Base-by-base conservation (phyloP, 2,329 filamentous ascomycete species). In the Parastagonospora avenae region DNA sequence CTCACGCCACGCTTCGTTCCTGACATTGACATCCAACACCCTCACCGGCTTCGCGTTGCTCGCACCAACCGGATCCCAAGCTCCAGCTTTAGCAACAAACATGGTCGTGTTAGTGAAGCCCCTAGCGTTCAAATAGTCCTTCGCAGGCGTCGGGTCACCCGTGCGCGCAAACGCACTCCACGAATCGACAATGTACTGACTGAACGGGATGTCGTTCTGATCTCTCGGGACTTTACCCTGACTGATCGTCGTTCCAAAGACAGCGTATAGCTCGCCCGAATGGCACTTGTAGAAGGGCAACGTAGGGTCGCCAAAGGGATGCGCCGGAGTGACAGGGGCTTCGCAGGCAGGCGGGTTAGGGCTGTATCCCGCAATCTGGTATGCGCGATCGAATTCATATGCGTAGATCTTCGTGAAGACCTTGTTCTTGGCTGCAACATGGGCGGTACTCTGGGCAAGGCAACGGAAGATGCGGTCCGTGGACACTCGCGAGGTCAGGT, bases 261-360 rank as follows among this genome's bases (percentile, higher is more conserved):
- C 64, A 29, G 62, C 64, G 35, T 61, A 66, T 8, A 71, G 46
- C 36, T 73, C 70, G 15, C 69, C 70, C 7, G 65, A 67, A 41
- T 73, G 70, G 38, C 64, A 62, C 27, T 55, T 62, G 33, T 59
- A 67, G 45, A 64, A 67, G 9, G 65, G 62, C 14, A 48, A 43
- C 8, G 27, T 42, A 1, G 67, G 48, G 38, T 73, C 63, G 8
- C 70, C 70, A 19, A 49, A 54, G 0, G 67, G 75, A 33, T 62
- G 51, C 2, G 31, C 46, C 2, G 61, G 24, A 4, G 63, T 60
- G 11, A 33, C 40, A 1, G 70, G 68, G 4, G 68, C 63, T 19
- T 66, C 60, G 48, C 79, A 81, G 8, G 61, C 61, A 1, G 63
- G 66, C 10, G 60, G 50, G 37, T 73, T 73, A 2, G 67, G 68